Evolutionary conservation across 2,329 filamentous ascomycete genomes (phyloP).

Genomic region (Aspergillus costaricaensis): DNA sequence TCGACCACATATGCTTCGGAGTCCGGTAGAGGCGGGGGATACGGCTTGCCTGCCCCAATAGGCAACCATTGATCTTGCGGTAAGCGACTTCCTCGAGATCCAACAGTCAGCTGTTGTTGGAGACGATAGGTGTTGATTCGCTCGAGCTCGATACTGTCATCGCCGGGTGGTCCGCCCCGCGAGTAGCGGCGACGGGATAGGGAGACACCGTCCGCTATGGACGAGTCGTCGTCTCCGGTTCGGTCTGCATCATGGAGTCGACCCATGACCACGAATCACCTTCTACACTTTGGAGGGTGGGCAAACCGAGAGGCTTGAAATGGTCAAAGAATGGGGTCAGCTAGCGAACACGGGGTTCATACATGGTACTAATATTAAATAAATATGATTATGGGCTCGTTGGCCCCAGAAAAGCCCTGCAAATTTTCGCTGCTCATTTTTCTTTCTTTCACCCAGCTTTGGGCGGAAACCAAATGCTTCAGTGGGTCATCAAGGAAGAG

Average conservation of each 20-base stretch:
- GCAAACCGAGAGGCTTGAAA: neutral
- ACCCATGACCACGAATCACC: neutral
- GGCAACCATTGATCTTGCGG: conserved; percentile 22
- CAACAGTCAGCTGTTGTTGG: conserved; percentile 22
- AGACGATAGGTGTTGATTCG: conserved; percentile 22
- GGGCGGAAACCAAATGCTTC: neutral
- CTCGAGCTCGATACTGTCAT: conserved; percentile 17
- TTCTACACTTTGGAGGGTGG: neutral
- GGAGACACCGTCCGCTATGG: neutral
- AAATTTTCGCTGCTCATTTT: neutral
- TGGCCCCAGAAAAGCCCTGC: neutral
- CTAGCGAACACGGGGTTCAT: neutral
- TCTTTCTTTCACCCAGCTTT: neutral
- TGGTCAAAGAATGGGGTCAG: neutral
- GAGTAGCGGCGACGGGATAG: neutral
- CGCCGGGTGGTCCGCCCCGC: neutral
- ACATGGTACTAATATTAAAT: neutral
- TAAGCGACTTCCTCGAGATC: conserved; percentile 18
- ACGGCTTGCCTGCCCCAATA: conserved; percentile 45
- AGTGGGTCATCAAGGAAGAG: neutral
- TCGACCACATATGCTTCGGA: conserved; percentile 57
- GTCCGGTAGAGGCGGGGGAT: conserved; percentile 51
- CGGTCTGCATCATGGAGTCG: neutral
- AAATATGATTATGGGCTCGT: neutral
- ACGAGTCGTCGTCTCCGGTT: neutral